Percentiles rank a stretch among this genome's conserved stretches.
Evolutionary conservation across 257 asterid genomes (phyloP).

Genomic region (Forsythia viridissima): DNA sequence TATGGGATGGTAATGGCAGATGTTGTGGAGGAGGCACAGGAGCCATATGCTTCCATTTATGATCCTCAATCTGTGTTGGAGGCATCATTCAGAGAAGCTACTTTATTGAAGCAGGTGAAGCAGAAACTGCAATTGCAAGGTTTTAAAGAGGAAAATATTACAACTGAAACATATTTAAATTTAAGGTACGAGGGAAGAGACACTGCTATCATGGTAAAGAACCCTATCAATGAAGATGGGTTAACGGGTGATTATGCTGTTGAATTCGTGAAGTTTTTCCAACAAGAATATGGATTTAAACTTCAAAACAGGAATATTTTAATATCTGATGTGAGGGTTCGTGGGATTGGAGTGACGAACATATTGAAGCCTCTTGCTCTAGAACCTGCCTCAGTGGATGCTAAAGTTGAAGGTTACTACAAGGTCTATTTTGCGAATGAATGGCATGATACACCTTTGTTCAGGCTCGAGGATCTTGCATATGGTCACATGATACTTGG

Average conservation of each 20-base stretch:
- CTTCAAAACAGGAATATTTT: conserved; percentile 77
- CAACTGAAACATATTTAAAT: conserved; percentile 75
- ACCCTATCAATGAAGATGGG: conserved; percentile 50
- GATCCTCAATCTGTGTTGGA: conserved; percentile 67
- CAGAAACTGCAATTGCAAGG: conserved; percentile 74
- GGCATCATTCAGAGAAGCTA: conserved; percentile 62
- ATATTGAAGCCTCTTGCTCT: conserved; percentile 67
- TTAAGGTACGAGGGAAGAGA: conserved; percentile 95
- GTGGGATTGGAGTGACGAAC: conserved; percentile 87
- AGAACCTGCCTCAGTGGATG: conserved; percentile 41
- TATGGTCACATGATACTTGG: conserved; percentile 66
- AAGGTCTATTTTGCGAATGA: conserved; percentile 67
- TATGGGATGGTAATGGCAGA: conserved; percentile 99
- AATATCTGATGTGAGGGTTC: conserved; percentile 91
- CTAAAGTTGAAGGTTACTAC: conserved; percentile 50
- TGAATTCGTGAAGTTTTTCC: conserved; percentile 74
- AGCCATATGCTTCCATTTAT: conserved; percentile 84
- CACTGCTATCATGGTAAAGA: conserved; percentile 88
- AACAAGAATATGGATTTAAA: conserved; percentile 89
- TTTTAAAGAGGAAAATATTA: conserved; percentile 66
- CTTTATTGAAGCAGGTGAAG: conserved; percentile 59
- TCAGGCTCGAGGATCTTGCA: conserved; percentile 68
- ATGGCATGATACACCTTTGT: conserved; percentile 78
- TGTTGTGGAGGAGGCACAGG: conserved; percentile 93
- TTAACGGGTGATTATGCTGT: conserved; percentile 73